These are phyloP conservation scores for Tetracentron sinense DNA, from an alignment of 164 flowering plant species.

Conservation along the genomic window DNA sequence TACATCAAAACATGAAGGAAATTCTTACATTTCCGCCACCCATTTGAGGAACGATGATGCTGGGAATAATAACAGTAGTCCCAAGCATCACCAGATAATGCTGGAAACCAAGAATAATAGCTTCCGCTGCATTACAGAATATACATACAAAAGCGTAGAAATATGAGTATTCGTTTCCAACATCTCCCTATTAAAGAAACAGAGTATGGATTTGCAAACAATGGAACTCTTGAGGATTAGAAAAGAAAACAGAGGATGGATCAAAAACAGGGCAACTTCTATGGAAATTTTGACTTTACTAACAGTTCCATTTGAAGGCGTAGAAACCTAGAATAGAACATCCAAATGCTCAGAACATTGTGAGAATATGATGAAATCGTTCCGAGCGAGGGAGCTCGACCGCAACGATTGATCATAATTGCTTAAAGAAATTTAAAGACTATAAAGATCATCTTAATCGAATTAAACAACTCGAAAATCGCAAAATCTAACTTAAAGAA, in stretches of 20 bases:
- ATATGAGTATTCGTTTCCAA: no score
- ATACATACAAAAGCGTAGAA: not conserved
- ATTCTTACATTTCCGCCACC: conserved; percentile 65
- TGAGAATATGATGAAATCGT: not conserved
- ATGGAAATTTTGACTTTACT: not conserved
- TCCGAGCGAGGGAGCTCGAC: not conserved
- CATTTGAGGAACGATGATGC: conserved; percentile 70
- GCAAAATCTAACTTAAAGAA: no score
- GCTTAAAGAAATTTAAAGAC: not conserved
- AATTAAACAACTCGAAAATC: not conserved
- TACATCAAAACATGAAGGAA: not conserved
- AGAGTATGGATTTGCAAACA: not conserved
- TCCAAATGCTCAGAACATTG: not conserved
- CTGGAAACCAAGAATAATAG: conserved; percentile 63
- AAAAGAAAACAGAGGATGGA: not conserved
- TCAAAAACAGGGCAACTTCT: not conserved
- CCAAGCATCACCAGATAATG: conserved; percentile 69
- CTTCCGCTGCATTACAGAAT: conserved; percentile 44
- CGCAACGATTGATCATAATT: not conserved
- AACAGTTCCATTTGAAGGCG: not conserved
- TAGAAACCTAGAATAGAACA: not conserved
- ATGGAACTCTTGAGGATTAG: not conserved
- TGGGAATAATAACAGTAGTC: conserved; percentile 53
- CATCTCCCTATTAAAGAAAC: not conserved
- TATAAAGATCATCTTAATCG: no score